Evolutionary conservation across 2,329 filamentous ascomycete genomes (phyloP), one percentile per base, ranked within the genome.

Genomic region (Phaeosphaeria sp.): DNA sequence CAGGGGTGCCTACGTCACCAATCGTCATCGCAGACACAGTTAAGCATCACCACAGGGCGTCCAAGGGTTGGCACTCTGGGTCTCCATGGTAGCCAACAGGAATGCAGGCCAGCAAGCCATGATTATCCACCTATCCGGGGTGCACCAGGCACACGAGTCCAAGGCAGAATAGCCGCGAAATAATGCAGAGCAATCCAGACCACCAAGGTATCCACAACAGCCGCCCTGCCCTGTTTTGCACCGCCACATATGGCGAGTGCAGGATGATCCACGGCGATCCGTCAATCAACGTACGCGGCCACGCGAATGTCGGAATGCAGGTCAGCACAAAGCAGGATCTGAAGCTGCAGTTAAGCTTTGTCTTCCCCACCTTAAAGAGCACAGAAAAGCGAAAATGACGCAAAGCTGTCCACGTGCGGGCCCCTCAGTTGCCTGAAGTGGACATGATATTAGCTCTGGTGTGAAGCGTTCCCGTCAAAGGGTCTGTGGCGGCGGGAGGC

Each of bases 311-410:
- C 49, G 21, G 51, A 39, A 56, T 48, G 46, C 42, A 57, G 53
- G 49, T 21, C 49, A 46, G 30, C 24, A 45, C 54, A 59, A 69
- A 71, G 57, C 65, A 67, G 65, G 67, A 64, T 62, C 55, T 63
- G 59, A 55, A 57, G 58, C 55, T 43, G 55, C 57, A 57, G 58
- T 58, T 66, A 70, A 71, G 67, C 66, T 68, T 70, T 60, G 45
- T 11, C 20, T 59, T 61, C 60, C 59, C 67, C 65, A 65, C 66
- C 57, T 53, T 59, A 64, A 27, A 58, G 54, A 60, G 61, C 60
- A 57, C 39, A 33, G 49, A 52, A 57, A 51, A 39, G 53, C 36
- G 11, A 50, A 27, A 63, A 72, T 74, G 72, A 74, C 69, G 72
- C 68, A 71, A 57, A 53, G 48, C 49, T 44, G 45, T 55, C 57